A percentile compares a stretch with the other conserved stretches of the same genome.
These are phyloP conservation scores for Microdochium trichocladiopsis DNA, from an alignment of 2,329 filamentous ascomycete species.

Conservation along the genomic window DNA sequence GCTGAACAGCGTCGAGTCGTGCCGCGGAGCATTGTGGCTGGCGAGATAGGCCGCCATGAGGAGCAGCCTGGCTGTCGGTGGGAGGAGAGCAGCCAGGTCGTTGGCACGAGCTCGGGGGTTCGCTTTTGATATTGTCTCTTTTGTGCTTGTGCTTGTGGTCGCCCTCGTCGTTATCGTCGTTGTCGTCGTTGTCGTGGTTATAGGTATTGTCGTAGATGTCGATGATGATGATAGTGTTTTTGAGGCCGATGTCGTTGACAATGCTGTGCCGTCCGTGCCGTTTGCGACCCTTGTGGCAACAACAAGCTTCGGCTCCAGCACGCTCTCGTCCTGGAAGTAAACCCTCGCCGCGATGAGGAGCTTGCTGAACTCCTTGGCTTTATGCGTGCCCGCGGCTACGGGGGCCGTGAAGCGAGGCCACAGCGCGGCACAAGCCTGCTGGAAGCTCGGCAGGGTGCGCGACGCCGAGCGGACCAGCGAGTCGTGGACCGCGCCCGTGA, in stretches of 20 bases:
- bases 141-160: constrained; percentile 3
- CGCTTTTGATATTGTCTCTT: constrained; percentile 8
- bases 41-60: constrained; percentile 74
- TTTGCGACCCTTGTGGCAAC: constrained; percentile 8
- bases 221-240: not conserved
- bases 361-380: constrained; percentile 75
- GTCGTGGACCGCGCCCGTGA: constrained; percentile 80
- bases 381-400: constrained; percentile 64
- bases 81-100: constrained; percentile 52
- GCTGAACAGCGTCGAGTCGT: constrained; percentile 70
- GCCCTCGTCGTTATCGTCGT: not conserved
- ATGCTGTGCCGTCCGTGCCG: not conserved
- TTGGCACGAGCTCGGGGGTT: constrained; percentile 13
- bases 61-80: constrained; percentile 66
- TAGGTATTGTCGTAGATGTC: not conserved
- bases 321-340: constrained; percentile 66
- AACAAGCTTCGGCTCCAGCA: constrained; percentile 59
- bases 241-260: not conserved
- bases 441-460: constrained; percentile 69
- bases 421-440: constrained; percentile 61
- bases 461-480: constrained; percentile 74
- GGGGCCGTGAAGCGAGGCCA: constrained; percentile 84
- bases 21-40: constrained; percentile 69
- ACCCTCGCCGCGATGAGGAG: constrained; percentile 65
- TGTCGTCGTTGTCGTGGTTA: not conserved